These are phyloP conservation scores for Persicaria maculosa DNA, from an alignment of 148 eudicot species.

Conservation along the genomic window DNA sequence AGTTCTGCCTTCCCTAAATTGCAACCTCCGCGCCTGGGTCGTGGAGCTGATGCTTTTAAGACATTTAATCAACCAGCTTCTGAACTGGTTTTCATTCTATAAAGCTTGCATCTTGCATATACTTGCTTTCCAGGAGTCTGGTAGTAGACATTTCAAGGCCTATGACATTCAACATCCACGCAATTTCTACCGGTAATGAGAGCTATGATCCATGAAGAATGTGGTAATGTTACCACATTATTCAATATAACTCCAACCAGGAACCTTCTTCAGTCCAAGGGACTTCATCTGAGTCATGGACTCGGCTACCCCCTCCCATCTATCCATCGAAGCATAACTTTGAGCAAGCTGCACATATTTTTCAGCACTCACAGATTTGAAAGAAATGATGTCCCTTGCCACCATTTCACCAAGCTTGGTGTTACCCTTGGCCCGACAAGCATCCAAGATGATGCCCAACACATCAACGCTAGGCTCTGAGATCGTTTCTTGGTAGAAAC, in stretches of 20 bases:
- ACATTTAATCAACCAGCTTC: neutral
- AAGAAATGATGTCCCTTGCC: conserved; percentile 38
- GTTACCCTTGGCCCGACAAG: conserved; percentile 54
- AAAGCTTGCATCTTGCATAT: neutral
- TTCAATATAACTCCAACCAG: conserved; percentile 83
- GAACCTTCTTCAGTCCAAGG: conserved; percentile 67
- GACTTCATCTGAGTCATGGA: conserved; percentile 76
- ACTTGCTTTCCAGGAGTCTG: neutral
- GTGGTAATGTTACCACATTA: conserved; percentile 53
- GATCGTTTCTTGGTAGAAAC: conserved; percentile 46
- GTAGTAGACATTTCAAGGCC: conserved; percentile 29
- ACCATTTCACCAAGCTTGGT: conserved; percentile 47
- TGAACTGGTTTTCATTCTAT: neutral
- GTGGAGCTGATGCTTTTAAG: neutral
- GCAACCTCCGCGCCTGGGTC: too few relatives aligned
- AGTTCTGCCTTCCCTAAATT: too few relatives aligned
- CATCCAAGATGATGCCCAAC: conserved; percentile 80
- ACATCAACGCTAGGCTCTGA: conserved; percentile 49
- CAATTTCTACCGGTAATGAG: conserved; percentile 55
- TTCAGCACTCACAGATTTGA: conserved; percentile 50
- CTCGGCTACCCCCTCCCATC: conserved; percentile 76
- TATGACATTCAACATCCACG: conserved; percentile 36
- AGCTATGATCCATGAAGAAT: conserved; percentile 57
- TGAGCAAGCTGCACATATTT: conserved; percentile 74
- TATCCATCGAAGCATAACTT: conserved; percentile 63